These are phyloP conservation scores for Kodamaea leandrae DNA, from an alignment of 805 yeast genomes.

Conservation along the genomic window DNA sequence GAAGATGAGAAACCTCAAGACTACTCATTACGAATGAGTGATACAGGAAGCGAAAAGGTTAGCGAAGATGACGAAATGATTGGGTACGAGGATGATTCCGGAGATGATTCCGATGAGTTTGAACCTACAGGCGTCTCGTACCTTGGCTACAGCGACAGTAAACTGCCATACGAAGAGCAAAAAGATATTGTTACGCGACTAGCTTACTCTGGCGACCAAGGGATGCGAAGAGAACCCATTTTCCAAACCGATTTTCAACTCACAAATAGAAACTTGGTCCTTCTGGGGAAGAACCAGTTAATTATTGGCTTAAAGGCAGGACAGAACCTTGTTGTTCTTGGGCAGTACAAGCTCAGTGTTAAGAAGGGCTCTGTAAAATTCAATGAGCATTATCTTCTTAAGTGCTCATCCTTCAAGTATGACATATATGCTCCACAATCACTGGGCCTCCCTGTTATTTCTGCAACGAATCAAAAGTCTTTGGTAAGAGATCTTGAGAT, in stretches of 20 bases:
- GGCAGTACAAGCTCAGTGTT: constrained; percentile 6
- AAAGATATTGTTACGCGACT: not conserved
- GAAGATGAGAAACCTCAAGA: not conserved
- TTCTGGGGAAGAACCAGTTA: not conserved
- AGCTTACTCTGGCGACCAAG: not conserved
- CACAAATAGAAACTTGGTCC: not conserved
- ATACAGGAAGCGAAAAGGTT: not conserved
- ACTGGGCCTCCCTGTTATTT: constrained; percentile 6
- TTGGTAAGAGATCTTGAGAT: not conserved
- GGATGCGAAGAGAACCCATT: not conserved
- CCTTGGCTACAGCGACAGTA: no score
- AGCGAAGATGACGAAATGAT: constrained; percentile 6
- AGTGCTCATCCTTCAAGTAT: not conserved
- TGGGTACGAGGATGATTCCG: constrained; percentile 4
- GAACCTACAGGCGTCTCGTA: no score
- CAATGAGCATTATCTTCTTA: constrained; percentile 4
- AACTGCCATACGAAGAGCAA: not conserved
- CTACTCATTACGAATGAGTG: not conserved
- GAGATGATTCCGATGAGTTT: constrained; percentile 1
- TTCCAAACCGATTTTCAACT: constrained; percentile 4
- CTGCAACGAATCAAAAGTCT: not conserved
- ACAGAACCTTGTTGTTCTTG: constrained; percentile 4
- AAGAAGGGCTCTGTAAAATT: constrained; percentile 5
- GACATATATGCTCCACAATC: constrained; percentile 6
- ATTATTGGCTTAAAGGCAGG: constrained; percentile 2